A percentile compares a stretch with the other conserved stretches of the same genome.
Evolutionary conservation across 2,329 filamentous ascomycete species (phyloP).

Genomic region (Botrytis byssoidea): DNA sequence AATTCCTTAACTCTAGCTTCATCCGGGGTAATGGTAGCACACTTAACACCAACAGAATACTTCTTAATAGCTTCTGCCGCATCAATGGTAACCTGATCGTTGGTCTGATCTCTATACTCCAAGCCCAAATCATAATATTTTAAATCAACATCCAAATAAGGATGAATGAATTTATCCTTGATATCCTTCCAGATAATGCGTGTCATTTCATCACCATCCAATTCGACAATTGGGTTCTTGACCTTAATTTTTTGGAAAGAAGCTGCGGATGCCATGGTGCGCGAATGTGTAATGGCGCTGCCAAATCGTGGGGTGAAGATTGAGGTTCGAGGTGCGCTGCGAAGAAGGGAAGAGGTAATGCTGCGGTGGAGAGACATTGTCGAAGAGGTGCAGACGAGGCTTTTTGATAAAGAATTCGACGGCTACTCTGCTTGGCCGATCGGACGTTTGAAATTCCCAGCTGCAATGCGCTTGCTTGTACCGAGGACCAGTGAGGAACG

Average conservation of each 20-base stretch:
- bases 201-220: slow-evolving; percentile 96
- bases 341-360: slow-evolving; percentile 11
- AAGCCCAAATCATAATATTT: slow-evolving; percentile 97
- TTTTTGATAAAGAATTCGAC: background rate
- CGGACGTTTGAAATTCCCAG: background rate
- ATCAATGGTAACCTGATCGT: slow-evolving; percentile 93
- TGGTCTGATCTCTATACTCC: slow-evolving; percentile 91
- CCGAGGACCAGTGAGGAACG: slow-evolving; percentile 5
- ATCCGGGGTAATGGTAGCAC: slow-evolving; percentile 97
- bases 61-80: slow-evolving; percentile 98
- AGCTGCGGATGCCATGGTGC: slow-evolving; percentile 53
- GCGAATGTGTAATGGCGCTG: slow-evolving; percentile 38
- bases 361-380: slow-evolving; percentile 16
- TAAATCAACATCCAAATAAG: slow-evolving; percentile 94
- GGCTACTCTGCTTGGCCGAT: background rate
- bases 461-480: slow-evolving; percentile 11
- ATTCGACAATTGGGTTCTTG: slow-evolving; percentile 97
- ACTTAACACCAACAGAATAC: slow-evolving; percentile 98
- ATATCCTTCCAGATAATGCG: slow-evolving; percentile 98
- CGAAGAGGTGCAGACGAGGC: background rate
- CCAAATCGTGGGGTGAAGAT: slow-evolving; percentile 26
- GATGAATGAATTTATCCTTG: slow-evolving; percentile 98
- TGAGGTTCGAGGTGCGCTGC: slow-evolving; percentile 2
- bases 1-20: slow-evolving; percentile 97
- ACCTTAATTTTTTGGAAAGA: slow-evolving; percentile 88